Conservation (phyloP, 441 rosid genomes). For the Metrosideros polymorpha region DNA sequence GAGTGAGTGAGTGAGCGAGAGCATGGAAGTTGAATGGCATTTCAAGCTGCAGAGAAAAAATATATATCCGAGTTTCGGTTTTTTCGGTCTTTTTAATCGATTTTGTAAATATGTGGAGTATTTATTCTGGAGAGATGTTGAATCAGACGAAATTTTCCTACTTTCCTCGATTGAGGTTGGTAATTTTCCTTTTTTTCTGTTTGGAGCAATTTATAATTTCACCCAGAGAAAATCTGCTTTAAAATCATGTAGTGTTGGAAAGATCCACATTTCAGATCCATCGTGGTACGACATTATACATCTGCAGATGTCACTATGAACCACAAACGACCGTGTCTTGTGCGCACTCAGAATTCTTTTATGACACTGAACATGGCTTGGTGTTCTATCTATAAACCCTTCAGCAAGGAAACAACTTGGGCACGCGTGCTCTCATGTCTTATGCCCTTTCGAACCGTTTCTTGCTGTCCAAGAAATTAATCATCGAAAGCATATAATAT, state of each 20-base stretch:
- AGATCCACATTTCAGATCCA: not conserved
- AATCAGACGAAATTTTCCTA: not conserved
- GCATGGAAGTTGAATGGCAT: not conserved
- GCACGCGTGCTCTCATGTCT: not conserved
- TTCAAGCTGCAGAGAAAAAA: not conserved
- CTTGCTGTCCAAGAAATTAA: not conserved
- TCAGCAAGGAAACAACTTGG: not conserved
- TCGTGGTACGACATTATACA: not conserved
- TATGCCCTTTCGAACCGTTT: not conserved
- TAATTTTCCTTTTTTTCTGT: not conserved
- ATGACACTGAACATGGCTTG: not conserved
- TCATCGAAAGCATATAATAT: not conserved
- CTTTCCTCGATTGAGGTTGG: not conserved
- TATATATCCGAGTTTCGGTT: rapidly evolving
- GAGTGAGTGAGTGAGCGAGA: slow-evolving; percentile 36
- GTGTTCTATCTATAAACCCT: not conserved
- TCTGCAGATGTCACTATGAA: not conserved
- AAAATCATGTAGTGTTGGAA: not conserved
- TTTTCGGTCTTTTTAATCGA: not conserved
- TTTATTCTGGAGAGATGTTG: not conserved
- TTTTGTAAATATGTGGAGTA: not conserved
- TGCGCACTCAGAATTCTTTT: not conserved
- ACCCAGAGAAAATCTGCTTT: not conserved
- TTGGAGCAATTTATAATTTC: not conserved
- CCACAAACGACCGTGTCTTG: not conserved